A percentile compares a stretch with the other conserved stretches of the same genome.
Evolutionary conservation across 805 yeast species (phyloP).

Genomic region (Hanseniaspora pseudoguilliermondii): DNA sequence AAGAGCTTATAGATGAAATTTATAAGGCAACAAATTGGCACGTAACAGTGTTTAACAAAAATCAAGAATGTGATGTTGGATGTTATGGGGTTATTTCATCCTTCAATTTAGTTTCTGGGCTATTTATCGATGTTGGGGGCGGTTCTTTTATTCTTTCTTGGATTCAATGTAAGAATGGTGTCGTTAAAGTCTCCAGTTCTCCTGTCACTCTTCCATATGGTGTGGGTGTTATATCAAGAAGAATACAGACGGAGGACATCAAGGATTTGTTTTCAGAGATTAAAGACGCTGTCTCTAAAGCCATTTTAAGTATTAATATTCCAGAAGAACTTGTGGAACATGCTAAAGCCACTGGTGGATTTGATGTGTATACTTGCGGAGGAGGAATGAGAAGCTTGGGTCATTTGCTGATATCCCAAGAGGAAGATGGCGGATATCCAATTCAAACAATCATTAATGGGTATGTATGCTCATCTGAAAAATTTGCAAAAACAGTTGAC

Average conservation of each 20-base stretch:
- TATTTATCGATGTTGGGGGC: conserved; percentile 64
- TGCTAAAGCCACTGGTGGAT: conserved; percentile 47
- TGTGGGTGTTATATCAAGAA: conserved; percentile 51
- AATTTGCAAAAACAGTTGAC: conserved; percentile 40
- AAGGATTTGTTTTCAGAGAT: conserved; percentile 43
- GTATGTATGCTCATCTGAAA: conserved; percentile 43
- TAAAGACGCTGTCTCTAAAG: conserved; percentile 36
- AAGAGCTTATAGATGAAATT: conserved; percentile 44
- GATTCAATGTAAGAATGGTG: conserved; percentile 47
- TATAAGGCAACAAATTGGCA: conserved; percentile 53
- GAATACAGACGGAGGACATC: conserved; percentile 40
- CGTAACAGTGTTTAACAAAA: conserved; percentile 45
- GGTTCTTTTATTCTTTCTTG: conserved; percentile 59
- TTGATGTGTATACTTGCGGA: conserved; percentile 54
- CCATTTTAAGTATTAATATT: conserved; percentile 38
- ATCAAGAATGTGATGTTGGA: conserved; percentile 55
- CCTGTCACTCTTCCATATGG: conserved; percentile 65
- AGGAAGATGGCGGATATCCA: conserved; percentile 40
- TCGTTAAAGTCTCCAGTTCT: conserved; percentile 38
- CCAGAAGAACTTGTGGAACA: conserved; percentile 40
- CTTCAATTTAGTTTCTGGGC: conserved; percentile 50
- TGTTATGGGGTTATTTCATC: conserved; percentile 67
- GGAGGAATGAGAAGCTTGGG: conserved; percentile 67
- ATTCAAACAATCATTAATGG: conserved; percentile 61
- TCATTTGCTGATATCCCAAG: conserved; percentile 40